Percentiles rank a stretch among this genome's conserved stretches.
phyloP scores from a whole-genome alignment of 805 yeast genomes.

The Middelhovenomyces tepae region DNA sequence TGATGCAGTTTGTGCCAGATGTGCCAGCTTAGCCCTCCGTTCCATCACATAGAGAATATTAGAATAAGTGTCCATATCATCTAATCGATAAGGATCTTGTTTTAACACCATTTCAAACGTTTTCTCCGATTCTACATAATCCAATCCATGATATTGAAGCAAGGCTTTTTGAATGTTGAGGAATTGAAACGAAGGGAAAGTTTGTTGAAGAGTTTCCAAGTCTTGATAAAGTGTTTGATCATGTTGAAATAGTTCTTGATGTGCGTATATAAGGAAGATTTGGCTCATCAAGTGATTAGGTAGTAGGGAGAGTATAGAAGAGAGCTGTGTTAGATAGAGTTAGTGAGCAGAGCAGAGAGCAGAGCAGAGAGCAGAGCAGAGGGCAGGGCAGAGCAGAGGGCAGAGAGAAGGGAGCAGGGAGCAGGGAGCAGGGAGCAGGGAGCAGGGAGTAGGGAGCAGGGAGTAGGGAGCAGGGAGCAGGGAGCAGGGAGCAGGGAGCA shows the following conservation, averaged over 20 bases:
- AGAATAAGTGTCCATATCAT: constrained; percentile 89
- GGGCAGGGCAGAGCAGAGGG: no score
- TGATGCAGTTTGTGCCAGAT: constrained; percentile 75
- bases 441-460: no score
- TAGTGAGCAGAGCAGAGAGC: constrained; percentile 1
- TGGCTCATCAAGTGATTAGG: constrained; percentile 30
- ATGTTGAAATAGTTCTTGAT: constrained; percentile 74
- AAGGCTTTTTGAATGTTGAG: constrained; percentile 76
- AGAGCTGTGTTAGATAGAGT: no score
- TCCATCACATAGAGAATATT: constrained; percentile 92
- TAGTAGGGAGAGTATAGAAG: no score
- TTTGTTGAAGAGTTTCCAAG: constrained; percentile 38
- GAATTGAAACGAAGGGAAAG: constrained; percentile 68
- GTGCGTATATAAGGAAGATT: constrained; percentile 56
- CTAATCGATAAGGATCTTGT: constrained; percentile 77
- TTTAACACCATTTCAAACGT: constrained; percentile 67
- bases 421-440: no score
- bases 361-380: no score
- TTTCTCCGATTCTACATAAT: constrained; percentile 69
- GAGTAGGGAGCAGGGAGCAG: no score
- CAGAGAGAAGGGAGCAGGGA: no score
- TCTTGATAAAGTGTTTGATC: constrained; percentile 37
- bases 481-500: no score
- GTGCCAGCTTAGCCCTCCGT: constrained; percentile 73
- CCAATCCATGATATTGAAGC: constrained; percentile 74